Conservation (phyloP, 164 flowering plant genomes). For the Vitis cinerea region DNA sequence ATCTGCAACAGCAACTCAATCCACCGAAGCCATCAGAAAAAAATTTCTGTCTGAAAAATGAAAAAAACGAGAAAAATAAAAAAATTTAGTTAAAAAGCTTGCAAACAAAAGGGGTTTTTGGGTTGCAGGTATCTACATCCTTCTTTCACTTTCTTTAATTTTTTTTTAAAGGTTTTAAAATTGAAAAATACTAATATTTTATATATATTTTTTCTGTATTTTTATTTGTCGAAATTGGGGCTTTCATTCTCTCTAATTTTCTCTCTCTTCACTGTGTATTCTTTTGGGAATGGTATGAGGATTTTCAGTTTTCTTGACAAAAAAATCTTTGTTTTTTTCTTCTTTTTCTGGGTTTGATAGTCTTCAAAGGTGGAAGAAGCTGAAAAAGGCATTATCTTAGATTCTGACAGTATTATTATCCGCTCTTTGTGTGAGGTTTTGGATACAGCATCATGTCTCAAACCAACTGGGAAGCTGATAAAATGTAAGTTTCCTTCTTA, state of each 20-base stretch:
- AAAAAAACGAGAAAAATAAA: conserved; percentile 4
- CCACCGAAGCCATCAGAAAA: conserved; percentile 14
- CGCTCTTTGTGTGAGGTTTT: conserved; percentile 13
- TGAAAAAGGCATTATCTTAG: background rate
- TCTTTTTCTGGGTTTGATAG: background rate
- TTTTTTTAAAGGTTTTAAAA: background rate
- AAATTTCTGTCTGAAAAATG: background rate
- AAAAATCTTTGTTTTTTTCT: background rate
- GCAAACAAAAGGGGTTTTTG: conserved; percentile 14
- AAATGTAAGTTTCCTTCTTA: conserved; percentile 43
- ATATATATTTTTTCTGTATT: background rate
- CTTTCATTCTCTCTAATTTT: conserved; percentile 5
- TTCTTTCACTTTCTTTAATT: conserved; percentile 10
- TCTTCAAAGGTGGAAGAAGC: conserved; percentile 6
- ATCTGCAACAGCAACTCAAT: conserved; percentile 29
- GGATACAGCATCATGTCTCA: conserved; percentile 66
- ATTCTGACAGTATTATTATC: conserved; percentile 11
- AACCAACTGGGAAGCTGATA: conserved; percentile 89
- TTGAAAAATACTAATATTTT: background rate
- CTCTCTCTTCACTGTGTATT: background rate
- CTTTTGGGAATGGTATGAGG: background rate
- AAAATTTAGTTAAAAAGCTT: background rate
- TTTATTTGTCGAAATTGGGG: conserved; percentile 14
- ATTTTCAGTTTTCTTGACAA: background rate
- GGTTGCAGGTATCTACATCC: conserved; percentile 20